Conservation (phyloP, 257 asterid species). For the Cordia subcordata region DNA sequence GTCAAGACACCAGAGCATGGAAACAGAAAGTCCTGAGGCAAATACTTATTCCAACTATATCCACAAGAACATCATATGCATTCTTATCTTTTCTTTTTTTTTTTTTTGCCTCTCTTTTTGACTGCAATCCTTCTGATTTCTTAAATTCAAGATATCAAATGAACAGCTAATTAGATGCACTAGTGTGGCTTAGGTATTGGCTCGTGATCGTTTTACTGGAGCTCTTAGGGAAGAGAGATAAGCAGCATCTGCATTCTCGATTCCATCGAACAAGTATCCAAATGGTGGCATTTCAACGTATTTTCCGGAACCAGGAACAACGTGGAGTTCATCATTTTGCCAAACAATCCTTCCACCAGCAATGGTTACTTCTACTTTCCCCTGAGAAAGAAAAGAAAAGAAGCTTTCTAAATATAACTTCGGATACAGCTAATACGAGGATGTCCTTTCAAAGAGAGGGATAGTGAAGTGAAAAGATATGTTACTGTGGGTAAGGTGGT, state of each 20-base stretch:
- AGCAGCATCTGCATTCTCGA: slow-evolving; percentile 46
- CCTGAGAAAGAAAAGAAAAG: slow-evolving; percentile 32
- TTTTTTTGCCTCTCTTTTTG: no score
- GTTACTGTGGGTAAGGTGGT: no score
- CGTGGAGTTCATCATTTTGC: slow-evolving; percentile 67
- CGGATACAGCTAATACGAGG: no score
- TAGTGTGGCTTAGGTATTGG: slow-evolving; percentile 13
- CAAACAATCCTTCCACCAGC: slow-evolving; percentile 89
- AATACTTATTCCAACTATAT: background rate
- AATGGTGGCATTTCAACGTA: slow-evolving; percentile 76
- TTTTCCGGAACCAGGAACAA: slow-evolving; percentile 70
- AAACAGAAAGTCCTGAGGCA: background rate
- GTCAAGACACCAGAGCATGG: background rate
- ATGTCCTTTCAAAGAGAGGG: no score
- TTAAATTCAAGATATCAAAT: no score
- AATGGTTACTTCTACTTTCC: slow-evolving; percentile 88
- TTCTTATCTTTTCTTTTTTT: no score
- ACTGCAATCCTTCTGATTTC: no score
- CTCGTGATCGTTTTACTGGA: slow-evolving; percentile 48
- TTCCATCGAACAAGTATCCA: slow-evolving; percentile 72
- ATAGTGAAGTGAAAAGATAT: no score
- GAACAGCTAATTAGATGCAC: background rate
- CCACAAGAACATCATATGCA: background rate
- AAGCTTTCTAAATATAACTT: background rate
- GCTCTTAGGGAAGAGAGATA: slow-evolving; percentile 67